Percentiles rank a stretch among this genome's conserved stretches.
Evolutionary conservation across 176 grass and related monocot genomes (phyloP).

Genomic region (Lolium perenne): DNA sequence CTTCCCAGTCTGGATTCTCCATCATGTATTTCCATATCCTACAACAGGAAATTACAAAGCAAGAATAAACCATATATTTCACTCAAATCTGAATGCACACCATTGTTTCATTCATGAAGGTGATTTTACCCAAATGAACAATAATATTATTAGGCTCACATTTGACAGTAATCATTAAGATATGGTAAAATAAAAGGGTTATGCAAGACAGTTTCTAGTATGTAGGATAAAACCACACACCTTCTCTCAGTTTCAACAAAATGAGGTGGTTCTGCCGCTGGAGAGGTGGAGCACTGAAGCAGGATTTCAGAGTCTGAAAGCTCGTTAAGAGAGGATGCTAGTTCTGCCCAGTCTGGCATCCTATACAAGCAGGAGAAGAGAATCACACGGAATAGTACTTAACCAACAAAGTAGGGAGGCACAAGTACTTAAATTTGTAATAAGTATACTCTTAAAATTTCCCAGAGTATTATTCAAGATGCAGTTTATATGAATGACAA

Average conservation of each 20-base stretch:
- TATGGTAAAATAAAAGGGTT: conserved; percentile 12
- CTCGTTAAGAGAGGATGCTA: conserved; percentile 51
- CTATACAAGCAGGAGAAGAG: conserved; percentile 51
- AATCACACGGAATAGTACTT: conserved; percentile 16
- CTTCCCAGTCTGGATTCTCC: conserved; percentile 78
- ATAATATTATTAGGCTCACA: not conserved
- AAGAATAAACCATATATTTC: not conserved
- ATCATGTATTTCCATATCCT: conserved; percentile 87
- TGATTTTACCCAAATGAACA: conserved; percentile 8
- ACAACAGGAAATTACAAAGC: conserved; percentile 37
- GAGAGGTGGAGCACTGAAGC: conserved; percentile 79
- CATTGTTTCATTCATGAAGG: not conserved
- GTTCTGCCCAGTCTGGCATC: conserved; percentile 62
- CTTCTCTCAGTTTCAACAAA: conserved; percentile 96
- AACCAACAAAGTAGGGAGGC: not conserved
- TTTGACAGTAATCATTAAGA: not conserved
- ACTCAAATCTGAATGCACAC: not conserved
- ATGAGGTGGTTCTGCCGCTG: conserved; percentile 80
- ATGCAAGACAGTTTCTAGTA: conserved; percentile 21
- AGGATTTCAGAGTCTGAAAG: conserved; percentile 81
- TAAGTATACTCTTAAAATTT: not conserved
- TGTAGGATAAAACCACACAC: conserved; percentile 34
- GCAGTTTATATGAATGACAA: conserved; percentile 7
- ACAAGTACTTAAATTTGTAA: not conserved
- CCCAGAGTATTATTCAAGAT: not conserved